Conservation (phyloP, 768 basidiomycete genomes). For the Boletus rubroflammeus region DNA sequence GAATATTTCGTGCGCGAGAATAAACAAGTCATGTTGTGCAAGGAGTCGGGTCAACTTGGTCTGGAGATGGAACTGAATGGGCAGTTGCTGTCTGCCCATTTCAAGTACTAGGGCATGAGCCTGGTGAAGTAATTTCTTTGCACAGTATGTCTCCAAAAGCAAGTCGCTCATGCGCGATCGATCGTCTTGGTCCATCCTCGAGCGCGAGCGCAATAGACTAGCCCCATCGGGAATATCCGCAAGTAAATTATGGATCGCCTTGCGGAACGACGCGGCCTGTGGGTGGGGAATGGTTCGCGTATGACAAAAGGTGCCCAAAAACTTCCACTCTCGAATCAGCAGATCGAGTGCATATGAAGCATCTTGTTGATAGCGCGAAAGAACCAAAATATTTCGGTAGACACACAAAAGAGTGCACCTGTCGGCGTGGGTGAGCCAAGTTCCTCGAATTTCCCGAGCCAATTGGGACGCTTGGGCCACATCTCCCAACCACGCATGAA, state of each 20-base stretch:
- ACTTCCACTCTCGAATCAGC: slow-evolving; percentile 38
- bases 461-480: slow-evolving; percentile 32
- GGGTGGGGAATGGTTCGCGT: slow-evolving; percentile 1
- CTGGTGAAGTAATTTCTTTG: slow-evolving; percentile 30
- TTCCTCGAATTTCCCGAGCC: slow-evolving; percentile 24
- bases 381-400: slow-evolving; percentile 38
- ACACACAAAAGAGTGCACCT: slow-evolving; percentile 24
- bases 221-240: slow-evolving; percentile 34
- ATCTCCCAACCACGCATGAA: slow-evolving; percentile 37
- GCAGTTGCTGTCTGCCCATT: slow-evolving; percentile 37
- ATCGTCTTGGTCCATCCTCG: slow-evolving; percentile 25
- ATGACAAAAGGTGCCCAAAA: slow-evolving; percentile 25
- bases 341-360: slow-evolving; percentile 36
- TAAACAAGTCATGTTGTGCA: slow-evolving; percentile 36
- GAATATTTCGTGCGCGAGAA: slow-evolving; percentile 45
- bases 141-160: slow-evolving; percentile 40
- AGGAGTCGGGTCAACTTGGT: slow-evolving; percentile 42
- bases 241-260: slow-evolving; percentile 25
- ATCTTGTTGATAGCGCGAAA: slow-evolving; percentile 33
- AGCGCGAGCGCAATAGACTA: slow-evolving; percentile 18
- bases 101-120: slow-evolving; percentile 40
- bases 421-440: slow-evolving; percentile 19
- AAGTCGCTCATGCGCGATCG: slow-evolving; percentile 36
- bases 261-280: slow-evolving; percentile 27
- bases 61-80: slow-evolving; percentile 27